Percentiles rank a stretch among this genome's conserved stretches.
Conservation (phyloP, 2,329 filamentous ascomycete species). For the Myriosclerotinia curreyana region DNA sequence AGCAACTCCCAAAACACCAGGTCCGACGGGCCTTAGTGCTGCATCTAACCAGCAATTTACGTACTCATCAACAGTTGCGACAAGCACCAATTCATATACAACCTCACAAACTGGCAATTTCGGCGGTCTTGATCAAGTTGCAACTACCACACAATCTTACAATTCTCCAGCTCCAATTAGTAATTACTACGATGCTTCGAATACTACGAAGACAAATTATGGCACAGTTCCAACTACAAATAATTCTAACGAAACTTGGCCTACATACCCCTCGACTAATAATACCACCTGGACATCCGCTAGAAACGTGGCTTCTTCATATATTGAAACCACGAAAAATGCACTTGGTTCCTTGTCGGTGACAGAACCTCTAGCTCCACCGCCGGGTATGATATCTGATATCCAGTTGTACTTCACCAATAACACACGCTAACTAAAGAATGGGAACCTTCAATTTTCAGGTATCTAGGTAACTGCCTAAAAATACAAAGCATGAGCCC, state of each 20-base stretch:
- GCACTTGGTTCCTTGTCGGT: not conserved
- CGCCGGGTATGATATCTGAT: not conserved
- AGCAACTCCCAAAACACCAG: not conserved
- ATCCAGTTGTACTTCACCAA: no score
- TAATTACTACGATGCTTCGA: not conserved
- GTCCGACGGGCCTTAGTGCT: no score
- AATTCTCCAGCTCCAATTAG: no score
- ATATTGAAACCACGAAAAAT: not conserved
- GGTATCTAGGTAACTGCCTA: not conserved
- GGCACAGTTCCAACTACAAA: not conserved
- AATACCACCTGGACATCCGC: not conserved
- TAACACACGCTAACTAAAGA: not conserved
- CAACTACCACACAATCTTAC: not conserved
- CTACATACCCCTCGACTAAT: not conserved
- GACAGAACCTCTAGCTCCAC: not conserved
- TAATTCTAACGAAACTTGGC: not conserved
- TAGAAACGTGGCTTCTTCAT: not conserved
- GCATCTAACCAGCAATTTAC: not conserved
- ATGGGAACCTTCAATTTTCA: not conserved
- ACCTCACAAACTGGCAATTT: not conserved
- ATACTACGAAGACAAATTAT: not conserved
- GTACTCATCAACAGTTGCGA: not conserved
- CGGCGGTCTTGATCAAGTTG: not conserved
- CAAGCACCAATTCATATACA: not conserved
- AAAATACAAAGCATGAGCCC: not conserved